Base-by-base conservation (phyloP, 139 green algal genomes). In the Marvania coccoides region DNA sequence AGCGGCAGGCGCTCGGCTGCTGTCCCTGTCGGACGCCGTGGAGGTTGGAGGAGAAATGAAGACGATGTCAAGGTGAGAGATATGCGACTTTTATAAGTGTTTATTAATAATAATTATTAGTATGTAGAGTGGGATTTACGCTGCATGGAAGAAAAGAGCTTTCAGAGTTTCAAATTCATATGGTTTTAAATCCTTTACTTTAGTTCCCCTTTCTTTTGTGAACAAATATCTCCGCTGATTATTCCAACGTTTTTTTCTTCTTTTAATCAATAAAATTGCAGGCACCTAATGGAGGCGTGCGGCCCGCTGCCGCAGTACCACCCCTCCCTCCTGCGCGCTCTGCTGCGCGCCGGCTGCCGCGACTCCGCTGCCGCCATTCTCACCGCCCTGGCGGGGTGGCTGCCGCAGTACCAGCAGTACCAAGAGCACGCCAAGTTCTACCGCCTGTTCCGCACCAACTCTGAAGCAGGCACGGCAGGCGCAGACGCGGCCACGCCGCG, bases 291-390 rank as follows among this genome's bases (percentile, higher is more conserved):
- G n/a, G 54, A 66, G 0, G 15, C 9, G 24, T 35, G 59, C 6
- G 69, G 69, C 0, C 69, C 69, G 29, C 33, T 76, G 26, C 69
- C 69, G 26, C 69, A 76, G 60, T 76, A 76, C 39, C 69, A 76
- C 34, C 69, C 69, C 14, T 38, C 15, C n/a, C 54, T 72, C 24
- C 30, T 76, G 37, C 19, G 40, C 29, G 61, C 61, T 13, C 51
- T 76, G 4, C 12, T 71, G 58, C 39, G 58, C 14, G 26, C 47
- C 5, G 69, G 69, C 24, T 54, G 61, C 47, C 30, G 5, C 2
- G 8, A 3, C 1, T 29, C 47, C 3, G 66, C 56, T 4, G 46
- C 58, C 2, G 39, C 55, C 5, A 30, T 73, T 14, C n/a, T 67
- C 2, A 14, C 61, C 35, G 30, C 42, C 3, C 47, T 73, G 14